Evolutionary conservation across 78 protist genomes (phyloP).

Genomic region (Speleostelium caveatum): DNA sequence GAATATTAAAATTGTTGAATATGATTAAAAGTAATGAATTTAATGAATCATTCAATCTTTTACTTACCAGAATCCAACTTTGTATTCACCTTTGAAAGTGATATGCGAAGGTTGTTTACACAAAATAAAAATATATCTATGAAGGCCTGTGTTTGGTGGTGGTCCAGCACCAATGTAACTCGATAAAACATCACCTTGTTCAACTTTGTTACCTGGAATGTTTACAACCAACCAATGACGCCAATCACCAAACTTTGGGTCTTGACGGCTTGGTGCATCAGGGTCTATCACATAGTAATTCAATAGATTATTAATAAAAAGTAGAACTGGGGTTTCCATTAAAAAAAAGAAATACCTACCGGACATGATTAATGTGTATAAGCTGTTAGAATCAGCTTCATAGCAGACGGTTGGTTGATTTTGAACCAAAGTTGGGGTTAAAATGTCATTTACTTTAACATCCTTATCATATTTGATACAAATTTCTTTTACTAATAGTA

Average conservation of each 20-base stretch:
- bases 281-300: no score
- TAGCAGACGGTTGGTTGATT: constrained; percentile 30
- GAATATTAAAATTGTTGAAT: background rate
- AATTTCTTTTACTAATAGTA: no score
- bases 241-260: constrained; percentile 51
- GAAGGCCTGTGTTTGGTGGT: constrained; percentile 58
- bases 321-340: no score
- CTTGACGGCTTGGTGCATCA: constrained; percentile 61
- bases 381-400: constrained; percentile 22
- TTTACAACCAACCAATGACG: constrained; percentile 40
- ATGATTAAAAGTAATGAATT: background rate
- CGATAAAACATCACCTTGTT: constrained; percentile 4
- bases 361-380: constrained; percentile 16
- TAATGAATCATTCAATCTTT: background rate
- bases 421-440: constrained; percentile 25
- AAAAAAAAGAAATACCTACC: no score
- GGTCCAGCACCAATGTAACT: constrained; percentile 57
- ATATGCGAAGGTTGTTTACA: constrained; percentile 41
- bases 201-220: constrained; percentile 51
- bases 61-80: constrained; percentile 9
- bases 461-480: constrained; percentile 19
- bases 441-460: background rate
- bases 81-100: constrained; percentile 46
- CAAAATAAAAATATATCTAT: constrained; percentile 31
- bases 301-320: no score